Conservation (phyloP, 345 rosid species). For the Gossypium australe region DNA sequence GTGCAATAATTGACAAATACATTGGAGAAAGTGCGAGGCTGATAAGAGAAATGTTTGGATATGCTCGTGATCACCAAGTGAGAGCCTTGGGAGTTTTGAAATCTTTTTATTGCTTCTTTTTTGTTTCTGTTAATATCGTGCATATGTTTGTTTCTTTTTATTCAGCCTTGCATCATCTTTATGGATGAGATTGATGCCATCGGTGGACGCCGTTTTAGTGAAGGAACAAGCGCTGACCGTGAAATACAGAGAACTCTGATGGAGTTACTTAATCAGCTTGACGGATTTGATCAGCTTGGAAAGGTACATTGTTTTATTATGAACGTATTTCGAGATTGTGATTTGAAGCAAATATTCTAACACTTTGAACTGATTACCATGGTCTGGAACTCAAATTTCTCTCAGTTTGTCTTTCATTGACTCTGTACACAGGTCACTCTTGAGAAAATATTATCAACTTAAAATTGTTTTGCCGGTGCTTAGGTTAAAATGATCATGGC, state of each 20-base stretch:
- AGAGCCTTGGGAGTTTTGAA: constrained; percentile 13
- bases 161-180: constrained; percentile 92
- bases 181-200: constrained; percentile 99
- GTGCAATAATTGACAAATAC: constrained; percentile 95
- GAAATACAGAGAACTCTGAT: constrained; percentile 94
- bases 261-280: constrained; percentile 97
- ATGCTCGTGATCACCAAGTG: constrained; percentile 98
- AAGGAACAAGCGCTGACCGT: constrained; percentile 98
- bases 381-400: not conserved
- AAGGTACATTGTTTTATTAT: constrained; percentile 49
- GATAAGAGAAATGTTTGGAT: constrained; percentile 95
- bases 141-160: constrained; percentile 6
- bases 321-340: not conserved
- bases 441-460: not conserved
- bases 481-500: constrained; percentile 99
- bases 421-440: not conserved
- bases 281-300: constrained; percentile 95
- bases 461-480: not conserved
- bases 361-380: not conserved
- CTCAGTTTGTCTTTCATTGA: not conserved
- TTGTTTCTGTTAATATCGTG: not conserved
- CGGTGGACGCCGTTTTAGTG: constrained; percentile 97
- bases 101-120: not conserved
- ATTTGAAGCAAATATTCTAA: not conserved
- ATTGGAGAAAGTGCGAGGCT: constrained; percentile 97